Evolutionary conservation across 805 yeast genomes (phyloP).

Genomic region (Spathaspora girioi): DNA sequence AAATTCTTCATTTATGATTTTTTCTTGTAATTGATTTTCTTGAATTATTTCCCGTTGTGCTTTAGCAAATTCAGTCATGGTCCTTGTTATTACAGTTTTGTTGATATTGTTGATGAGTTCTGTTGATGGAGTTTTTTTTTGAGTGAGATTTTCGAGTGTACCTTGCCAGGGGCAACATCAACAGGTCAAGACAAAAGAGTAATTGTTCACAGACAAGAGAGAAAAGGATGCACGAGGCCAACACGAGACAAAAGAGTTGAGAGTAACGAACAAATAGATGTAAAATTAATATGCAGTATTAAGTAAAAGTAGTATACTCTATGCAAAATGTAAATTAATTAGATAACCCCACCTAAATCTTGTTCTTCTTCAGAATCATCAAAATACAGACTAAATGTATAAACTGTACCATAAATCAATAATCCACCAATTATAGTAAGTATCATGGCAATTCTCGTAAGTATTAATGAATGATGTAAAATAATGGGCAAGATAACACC

Average conservation of each 20-base stretch:
- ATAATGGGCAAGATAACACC: constrained; percentile 74
- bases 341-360: constrained; percentile 16
- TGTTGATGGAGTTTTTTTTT: not conserved
- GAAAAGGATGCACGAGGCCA: too few species aligned
- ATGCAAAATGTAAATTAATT: not conserved
- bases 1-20: constrained; percentile 71
- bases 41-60: constrained; percentile 35
- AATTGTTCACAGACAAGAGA: too few species aligned
- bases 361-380: constrained; percentile 30
- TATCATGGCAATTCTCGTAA: constrained; percentile 64
- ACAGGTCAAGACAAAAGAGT: not conserved
- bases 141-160: not conserved
- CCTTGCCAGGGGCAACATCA: too few species aligned
- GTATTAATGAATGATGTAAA: constrained; percentile 69
- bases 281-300: too few species aligned
- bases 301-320: not conserved
- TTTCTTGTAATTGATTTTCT: constrained; percentile 55
- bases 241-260: too few species aligned
- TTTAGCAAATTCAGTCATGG: constrained; percentile 13
- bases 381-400: constrained; percentile 78
- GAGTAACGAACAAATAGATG: too few species aligned
- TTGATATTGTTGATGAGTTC: too few species aligned
- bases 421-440: constrained; percentile 85
- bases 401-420: constrained; percentile 78
- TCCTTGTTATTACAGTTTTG: not conserved